A percentile compares a stretch with the other conserved stretches of the same genome.
These are phyloP conservation scores for Candida hispaniensis DNA, from an alignment of 805 yeast genomes.

Conservation along the genomic window DNA sequence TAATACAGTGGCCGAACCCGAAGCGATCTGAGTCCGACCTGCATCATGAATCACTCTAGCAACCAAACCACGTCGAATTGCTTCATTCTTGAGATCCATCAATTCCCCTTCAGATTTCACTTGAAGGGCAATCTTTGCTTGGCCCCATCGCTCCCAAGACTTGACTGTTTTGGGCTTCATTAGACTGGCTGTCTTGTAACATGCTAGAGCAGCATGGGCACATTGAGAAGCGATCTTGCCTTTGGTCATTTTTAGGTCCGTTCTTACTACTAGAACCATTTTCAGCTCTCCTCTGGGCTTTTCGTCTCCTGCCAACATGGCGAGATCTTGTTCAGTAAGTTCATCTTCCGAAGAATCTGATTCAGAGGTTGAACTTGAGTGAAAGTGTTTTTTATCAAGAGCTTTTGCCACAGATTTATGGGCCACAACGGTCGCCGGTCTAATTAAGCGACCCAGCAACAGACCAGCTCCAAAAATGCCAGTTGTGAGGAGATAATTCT, in stretches of 20 bases:
- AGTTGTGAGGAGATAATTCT: conserved; percentile 8
- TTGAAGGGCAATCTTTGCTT: conserved; percentile 84
- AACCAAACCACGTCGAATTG: conserved; percentile 67
- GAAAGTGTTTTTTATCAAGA: conserved; percentile 2
- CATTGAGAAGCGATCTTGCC: conserved; percentile 98
- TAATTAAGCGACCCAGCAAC: conserved; percentile 10
- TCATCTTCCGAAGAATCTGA: conserved; percentile 14
- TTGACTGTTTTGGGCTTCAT: conserved; percentile 52
- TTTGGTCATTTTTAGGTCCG: conserved; percentile 82
- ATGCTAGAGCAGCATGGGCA: conserved; percentile 91
- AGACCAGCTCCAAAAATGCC: conserved; percentile 14
- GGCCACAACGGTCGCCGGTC: conserved; percentile 4
- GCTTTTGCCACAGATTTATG: conserved; percentile 1
- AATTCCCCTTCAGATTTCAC: conserved; percentile 51
- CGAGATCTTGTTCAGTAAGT: conserved; percentile 12
- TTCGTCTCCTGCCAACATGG: conserved; percentile 8
- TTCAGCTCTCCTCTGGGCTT: conserved; percentile 13
- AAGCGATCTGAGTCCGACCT: conserved; percentile 92
- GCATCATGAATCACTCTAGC: conserved; percentile 86
- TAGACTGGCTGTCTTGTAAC: conserved; percentile 50
- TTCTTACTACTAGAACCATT: conserved; percentile 81
- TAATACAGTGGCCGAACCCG: conserved; percentile 92
- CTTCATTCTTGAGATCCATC: conserved; percentile 69
- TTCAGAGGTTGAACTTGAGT: conserved; percentile 13
- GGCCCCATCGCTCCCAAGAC: conserved; percentile 79